Evolutionary conservation across 2,329 filamentous ascomycete genomes (phyloP).

Genomic region (Clonostachys chloroleuca): DNA sequence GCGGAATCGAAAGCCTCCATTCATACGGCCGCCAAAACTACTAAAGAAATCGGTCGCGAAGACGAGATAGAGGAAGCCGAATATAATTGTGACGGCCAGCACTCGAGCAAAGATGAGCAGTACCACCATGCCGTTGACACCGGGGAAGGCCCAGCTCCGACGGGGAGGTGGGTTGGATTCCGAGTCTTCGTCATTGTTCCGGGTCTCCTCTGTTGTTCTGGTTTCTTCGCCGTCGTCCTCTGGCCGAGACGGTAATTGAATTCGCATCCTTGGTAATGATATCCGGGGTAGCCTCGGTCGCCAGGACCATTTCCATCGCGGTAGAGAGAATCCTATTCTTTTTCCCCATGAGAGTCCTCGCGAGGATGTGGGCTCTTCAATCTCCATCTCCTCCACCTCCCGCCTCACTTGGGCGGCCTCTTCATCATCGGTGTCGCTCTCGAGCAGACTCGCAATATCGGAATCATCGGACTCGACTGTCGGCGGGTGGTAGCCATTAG

Average conservation of each 20-base stretch:
- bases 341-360: constrained; percentile 48
- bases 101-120: constrained; percentile 68
- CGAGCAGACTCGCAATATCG: constrained; percentile 38
- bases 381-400: constrained; percentile 86
- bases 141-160: constrained; percentile 21
- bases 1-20: constrained; percentile 68
- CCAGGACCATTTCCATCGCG: constrained; percentile 52
- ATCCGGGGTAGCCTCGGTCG: constrained; percentile 46
- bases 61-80: constrained; percentile 76
- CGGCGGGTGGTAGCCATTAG: constrained; percentile 67
- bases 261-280: constrained; percentile 32
- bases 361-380: constrained; percentile 56
- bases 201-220: constrained; percentile 13
- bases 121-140: constrained; percentile 33
- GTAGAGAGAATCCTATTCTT: constrained; percentile 48
- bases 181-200: constrained; percentile 13
- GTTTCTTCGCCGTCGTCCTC: constrained; percentile 7
- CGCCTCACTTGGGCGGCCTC: constrained; percentile 67
- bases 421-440: constrained; percentile 40
- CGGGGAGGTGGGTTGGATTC: not conserved
- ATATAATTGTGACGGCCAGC: constrained; percentile 69
- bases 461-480: constrained; percentile 73
- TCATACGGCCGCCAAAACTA: constrained; percentile 55
- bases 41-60: constrained; percentile 83
- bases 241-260: constrained; percentile 31